Evolutionary conservation across 208 protist genomes (phyloP).

Genomic region (Trypanosomatidae sp.): DNA sequence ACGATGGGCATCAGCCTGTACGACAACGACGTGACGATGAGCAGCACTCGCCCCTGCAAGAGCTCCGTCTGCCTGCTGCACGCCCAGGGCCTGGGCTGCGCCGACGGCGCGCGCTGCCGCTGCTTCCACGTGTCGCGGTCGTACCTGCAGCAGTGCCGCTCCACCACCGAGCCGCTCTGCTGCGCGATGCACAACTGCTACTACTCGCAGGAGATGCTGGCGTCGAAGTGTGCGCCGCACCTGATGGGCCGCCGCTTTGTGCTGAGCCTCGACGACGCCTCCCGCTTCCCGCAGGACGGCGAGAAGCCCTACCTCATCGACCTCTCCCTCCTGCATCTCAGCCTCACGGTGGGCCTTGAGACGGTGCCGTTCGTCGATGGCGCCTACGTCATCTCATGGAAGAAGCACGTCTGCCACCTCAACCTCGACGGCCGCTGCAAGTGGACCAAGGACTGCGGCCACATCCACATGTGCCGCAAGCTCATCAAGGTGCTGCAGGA

Average conservation of each 20-base stretch:
- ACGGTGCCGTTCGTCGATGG: slow-evolving; percentile 32
- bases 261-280: slow-evolving; percentile 42
- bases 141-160: too few species aligned
- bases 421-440: slow-evolving; percentile 53
- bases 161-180: too few species aligned
- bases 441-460: slow-evolving; percentile 66
- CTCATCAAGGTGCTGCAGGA: slow-evolving; percentile 32
- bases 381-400: slow-evolving; percentile 38
- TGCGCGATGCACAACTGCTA: slow-evolving; percentile 71
- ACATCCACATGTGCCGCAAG: slow-evolving; percentile 54
- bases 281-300: slow-evolving; percentile 22
- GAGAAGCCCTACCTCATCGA: slow-evolving; percentile 31
- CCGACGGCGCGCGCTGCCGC: slow-evolving; percentile 28
- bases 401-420: slow-evolving; percentile 43
- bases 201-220: slow-evolving; percentile 61
- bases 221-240: too few species aligned
- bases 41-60: slow-evolving; percentile 50
- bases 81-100: slow-evolving; percentile 32
- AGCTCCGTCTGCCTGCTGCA: slow-evolving; percentile 46
- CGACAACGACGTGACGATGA: slow-evolving; percentile 51
- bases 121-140: slow-evolving; percentile 41
- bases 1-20: slow-evolving; percentile 42
- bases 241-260: too few species aligned
- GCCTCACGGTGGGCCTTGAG: slow-evolving; percentile 47
- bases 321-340: slow-evolving; percentile 39